Evolutionary conservation across 345 rosid genomes (phyloP).

Genomic region (Aethionema arabicum): DNA sequence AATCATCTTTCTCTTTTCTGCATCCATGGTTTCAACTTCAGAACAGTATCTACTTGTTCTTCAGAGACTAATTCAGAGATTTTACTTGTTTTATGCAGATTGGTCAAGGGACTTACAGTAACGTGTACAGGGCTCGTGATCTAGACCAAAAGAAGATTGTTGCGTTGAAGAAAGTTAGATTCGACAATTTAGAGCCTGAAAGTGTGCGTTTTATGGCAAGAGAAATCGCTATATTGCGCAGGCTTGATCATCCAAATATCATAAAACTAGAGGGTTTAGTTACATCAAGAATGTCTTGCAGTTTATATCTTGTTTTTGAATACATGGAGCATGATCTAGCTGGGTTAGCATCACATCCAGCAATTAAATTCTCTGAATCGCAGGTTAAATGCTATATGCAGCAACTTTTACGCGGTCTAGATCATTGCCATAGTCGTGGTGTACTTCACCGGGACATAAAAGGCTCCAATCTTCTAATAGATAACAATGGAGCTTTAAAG

Average conservation of each 20-base stretch:
- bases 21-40: neutral
- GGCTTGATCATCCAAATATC: constrained; percentile 80
- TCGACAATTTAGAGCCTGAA: constrained; percentile 80
- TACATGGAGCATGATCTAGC: constrained; percentile 92
- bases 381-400: constrained; percentile 90
- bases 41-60: too few relatives aligned
- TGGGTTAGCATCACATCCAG: constrained; percentile 78
- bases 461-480: constrained; percentile 27
- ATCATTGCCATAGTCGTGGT: constrained; percentile 51
- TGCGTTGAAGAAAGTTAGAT: constrained; percentile 43
- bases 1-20: constrained; percentile 30
- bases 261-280: constrained; percentile 83
- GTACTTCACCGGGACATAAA: too few relatives aligned
- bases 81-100: constrained; percentile 47
- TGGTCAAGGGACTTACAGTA: constrained; percentile 89
- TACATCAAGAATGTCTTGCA: constrained; percentile 88
- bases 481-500: constrained; percentile 72
- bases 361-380: constrained; percentile 66
- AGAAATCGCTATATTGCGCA: constrained; percentile 75
- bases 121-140: constrained; percentile 82
- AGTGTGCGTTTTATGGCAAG: constrained; percentile 89
- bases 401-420: constrained; percentile 72
- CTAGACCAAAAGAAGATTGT: constrained; percentile 67
- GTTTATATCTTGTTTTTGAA: constrained; percentile 37
- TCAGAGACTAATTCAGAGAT: neutral